These are phyloP conservation scores for Plantago rigida DNA, from an alignment of 305 asterid species.

Conservation along the genomic window DNA sequence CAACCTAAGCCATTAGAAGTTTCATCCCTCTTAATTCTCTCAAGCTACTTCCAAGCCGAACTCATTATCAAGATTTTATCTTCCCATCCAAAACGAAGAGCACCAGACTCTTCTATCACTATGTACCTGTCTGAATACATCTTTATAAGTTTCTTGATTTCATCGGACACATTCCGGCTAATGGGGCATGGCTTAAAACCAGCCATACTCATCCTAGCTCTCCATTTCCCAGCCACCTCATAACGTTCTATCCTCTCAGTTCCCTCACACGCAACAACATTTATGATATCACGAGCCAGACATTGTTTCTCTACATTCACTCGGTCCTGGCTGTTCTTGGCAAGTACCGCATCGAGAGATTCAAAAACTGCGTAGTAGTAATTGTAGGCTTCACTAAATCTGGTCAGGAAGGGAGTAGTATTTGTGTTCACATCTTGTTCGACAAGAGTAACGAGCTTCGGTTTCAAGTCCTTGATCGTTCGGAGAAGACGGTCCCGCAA, in stretches of 20 bases:
- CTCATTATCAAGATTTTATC: constrained; percentile 65
- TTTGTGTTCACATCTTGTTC: constrained; percentile 87
- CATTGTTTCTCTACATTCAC: constrained; percentile 89
- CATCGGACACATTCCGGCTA: constrained; percentile 47
- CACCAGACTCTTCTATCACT: constrained; percentile 56
- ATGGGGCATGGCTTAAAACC: constrained; percentile 60
- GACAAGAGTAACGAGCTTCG: constrained; percentile 73
- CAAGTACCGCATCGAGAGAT: constrained; percentile 74
- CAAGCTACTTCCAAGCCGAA: constrained; percentile 61
- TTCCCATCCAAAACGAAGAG: constrained; percentile 86
- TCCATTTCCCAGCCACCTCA: constrained; percentile 93
- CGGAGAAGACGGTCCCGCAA: constrained; percentile 78
- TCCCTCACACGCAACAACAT: constrained; percentile 82
- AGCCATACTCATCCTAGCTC: constrained; percentile 94
- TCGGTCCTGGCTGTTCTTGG: constrained; percentile 65
- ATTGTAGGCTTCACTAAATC: constrained; percentile 66
- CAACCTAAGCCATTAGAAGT: constrained; percentile 5
- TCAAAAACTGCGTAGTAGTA: constrained; percentile 76
- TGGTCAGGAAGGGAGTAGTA: constrained; percentile 68
- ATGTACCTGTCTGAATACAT: constrained; percentile 63
- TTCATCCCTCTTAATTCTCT: background rate
- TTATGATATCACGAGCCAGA: constrained; percentile 79
- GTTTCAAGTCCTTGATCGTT: constrained; percentile 71
- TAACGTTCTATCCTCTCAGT: constrained; percentile 83
- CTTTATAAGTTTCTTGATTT: constrained; percentile 47